A percentile compares a stretch with the other conserved stretches of the same genome.
These are phyloP conservation scores for Elongisporangium anandrum DNA, from an alignment of 352 stramenopile species.

Conservation along the genomic window DNA sequence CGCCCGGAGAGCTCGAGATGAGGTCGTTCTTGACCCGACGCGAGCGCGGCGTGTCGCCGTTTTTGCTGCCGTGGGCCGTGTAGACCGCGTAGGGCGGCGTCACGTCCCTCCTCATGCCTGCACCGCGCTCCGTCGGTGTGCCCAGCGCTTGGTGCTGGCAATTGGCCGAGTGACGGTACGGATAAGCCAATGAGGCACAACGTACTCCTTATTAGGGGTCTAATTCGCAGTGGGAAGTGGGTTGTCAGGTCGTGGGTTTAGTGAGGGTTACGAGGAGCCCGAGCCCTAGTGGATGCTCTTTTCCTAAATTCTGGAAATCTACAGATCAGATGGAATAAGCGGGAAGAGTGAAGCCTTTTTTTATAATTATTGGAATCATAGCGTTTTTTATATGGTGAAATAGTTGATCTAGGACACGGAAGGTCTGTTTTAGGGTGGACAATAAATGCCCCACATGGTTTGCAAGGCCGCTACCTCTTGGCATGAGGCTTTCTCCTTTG, in stretches of 20 bases:
- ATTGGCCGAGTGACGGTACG: background rate
- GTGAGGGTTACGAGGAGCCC: background rate
- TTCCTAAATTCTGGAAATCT: background rate
- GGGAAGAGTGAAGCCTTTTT: background rate
- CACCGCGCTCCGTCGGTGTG: background rate
- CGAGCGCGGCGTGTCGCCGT: background rate
- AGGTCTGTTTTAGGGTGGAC: background rate
- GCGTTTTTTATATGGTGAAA: background rate
- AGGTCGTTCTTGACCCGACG: background rate
- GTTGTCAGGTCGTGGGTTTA: background rate
- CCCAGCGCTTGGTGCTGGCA: background rate
- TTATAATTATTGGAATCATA: no score
- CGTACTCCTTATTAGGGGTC: background rate
- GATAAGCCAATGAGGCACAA: background rate
- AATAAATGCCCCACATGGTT: background rate
- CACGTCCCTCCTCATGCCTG: slow-evolving; percentile 1
- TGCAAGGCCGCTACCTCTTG: no score
- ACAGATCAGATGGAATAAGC: background rate
- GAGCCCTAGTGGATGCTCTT: background rate
- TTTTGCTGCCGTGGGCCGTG: slow-evolving; percentile 1
- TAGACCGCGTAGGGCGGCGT: background rate
- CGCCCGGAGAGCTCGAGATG: slow-evolving; percentile 3
- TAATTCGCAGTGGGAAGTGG: background rate
- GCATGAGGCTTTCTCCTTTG: background rate
- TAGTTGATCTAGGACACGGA: background rate